Evolutionary conservation across 1,139 yeast genomes (phyloP).

Genomic region (Saccharomyces pastorianus): DNA sequence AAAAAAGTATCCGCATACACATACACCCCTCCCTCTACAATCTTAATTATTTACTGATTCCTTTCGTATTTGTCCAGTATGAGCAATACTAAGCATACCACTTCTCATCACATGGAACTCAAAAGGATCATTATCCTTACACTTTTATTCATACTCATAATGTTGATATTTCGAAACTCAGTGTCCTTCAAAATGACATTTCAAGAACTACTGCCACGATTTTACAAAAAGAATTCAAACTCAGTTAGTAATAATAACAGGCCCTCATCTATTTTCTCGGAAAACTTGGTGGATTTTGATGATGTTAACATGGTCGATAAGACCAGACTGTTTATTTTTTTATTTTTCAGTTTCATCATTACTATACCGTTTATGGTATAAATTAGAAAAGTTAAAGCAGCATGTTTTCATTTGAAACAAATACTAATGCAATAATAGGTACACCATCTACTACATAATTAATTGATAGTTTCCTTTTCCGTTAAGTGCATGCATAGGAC

Average conservation of each 20-base stretch:
- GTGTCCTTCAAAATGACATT: neutral
- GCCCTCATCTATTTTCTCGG: conserved; percentile 3
- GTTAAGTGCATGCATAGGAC: neutral
- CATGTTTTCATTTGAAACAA: neutral
- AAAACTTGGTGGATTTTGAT: conserved; percentile 3
- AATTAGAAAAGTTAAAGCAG: neutral
- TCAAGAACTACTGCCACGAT: neutral
- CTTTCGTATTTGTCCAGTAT: neutral
- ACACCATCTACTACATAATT: neutral
- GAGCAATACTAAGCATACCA: neutral
- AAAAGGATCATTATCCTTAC: neutral
- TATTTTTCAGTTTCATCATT: conserved; percentile 1
- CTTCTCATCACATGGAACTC: neutral
- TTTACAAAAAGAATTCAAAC: neutral
- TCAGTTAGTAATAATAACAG: neutral
- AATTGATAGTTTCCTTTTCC: neutral
- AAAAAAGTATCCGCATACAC: neutral
- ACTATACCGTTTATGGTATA: conserved; percentile 4
- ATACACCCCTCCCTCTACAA: neutral
- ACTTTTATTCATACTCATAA: neutral
- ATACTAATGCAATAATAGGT: neutral
- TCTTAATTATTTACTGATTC: neutral
- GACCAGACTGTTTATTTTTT: neutral
- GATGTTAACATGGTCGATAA: conserved; percentile 2
- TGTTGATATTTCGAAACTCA: neutral